These are phyloP conservation scores for Solanum chiquidenum DNA, from an alignment of 257 asterid species.

Conservation along the genomic window DNA sequence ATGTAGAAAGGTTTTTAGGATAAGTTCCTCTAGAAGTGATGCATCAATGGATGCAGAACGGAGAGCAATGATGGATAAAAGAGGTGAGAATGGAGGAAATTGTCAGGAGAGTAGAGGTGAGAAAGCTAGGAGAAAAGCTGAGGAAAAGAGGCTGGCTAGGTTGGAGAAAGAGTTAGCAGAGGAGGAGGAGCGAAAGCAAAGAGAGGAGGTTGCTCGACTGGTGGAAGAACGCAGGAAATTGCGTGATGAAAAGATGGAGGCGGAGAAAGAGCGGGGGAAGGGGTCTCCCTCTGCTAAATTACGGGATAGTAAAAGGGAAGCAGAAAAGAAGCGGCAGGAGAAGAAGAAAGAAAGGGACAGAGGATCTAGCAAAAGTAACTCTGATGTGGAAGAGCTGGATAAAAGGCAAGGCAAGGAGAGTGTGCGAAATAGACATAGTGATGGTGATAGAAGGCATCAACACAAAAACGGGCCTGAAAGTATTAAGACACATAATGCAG, in stretches of 20 bases:
- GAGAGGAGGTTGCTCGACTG: conserved; percentile 90
- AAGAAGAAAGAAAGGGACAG: conserved; percentile 74
- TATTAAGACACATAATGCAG: conserved; percentile 41
- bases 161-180: conserved; percentile 85
- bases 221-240: conserved; percentile 87
- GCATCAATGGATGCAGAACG: conserved; percentile 47
- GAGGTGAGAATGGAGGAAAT: conserved; percentile 54
- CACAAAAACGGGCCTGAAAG: conserved; percentile 36
- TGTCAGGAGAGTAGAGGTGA: conserved; percentile 85
- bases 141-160: conserved; percentile 94
- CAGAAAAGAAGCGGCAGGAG: conserved; percentile 71
- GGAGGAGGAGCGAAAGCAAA: conserved; percentile 98
- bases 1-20: conserved; percentile 79
- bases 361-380: conserved; percentile 87
- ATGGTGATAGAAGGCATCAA: conserved; percentile 47
- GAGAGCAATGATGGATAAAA: conserved; percentile 48
- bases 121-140: conserved; percentile 93
- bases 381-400: conserved; percentile 79
- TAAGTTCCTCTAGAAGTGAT: conserved; percentile 59
- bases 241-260: conserved; percentile 73
- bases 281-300: conserved; percentile 51
- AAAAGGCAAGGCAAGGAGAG: conserved; percentile 56
- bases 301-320: conserved; percentile 50
- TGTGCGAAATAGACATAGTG: conserved; percentile 44
- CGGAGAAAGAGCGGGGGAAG: conserved; percentile 61